Percentiles rank a stretch among this genome's conserved stretches.
Evolutionary conservation across 148 eudicot species (phyloP).

Genomic region (Amaranthus cruentus): DNA sequence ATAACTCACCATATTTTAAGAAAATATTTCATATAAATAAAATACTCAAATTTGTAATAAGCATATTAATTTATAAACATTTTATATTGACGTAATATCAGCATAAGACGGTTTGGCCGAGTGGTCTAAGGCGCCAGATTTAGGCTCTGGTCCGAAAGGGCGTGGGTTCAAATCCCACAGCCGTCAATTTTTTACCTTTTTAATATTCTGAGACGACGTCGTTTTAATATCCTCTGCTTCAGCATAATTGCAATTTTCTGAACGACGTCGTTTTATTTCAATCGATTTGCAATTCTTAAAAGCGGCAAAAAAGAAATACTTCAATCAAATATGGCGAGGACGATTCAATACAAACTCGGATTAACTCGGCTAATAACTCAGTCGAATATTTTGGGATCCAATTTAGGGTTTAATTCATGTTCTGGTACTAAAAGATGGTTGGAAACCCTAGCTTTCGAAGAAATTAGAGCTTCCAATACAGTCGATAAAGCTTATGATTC

Average conservation of each 20-base stretch:
- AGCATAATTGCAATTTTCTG: too few relatives aligned
- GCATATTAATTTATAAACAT: too few relatives aligned
- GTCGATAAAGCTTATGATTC: conserved; percentile 34
- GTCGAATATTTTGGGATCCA: conserved; percentile 1
- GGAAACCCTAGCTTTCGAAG: conserved; percentile 83
- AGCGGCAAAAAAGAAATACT: neutral
- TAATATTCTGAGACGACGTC: conserved; percentile 57
- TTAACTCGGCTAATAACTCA: conserved; percentile 26
- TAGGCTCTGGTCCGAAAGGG: conserved; percentile 68
- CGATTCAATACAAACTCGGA: conserved; percentile 36
- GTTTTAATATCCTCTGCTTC: conserved; percentile 76
- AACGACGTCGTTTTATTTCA: conserved; percentile 13
- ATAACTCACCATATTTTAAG: too few relatives aligned
- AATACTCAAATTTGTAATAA: too few relatives aligned
- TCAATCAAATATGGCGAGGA: conserved; percentile 35
- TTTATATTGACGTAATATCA: too few relatives aligned
- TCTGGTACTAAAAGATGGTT: conserved; percentile 28
- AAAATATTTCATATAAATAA: too few relatives aligned
- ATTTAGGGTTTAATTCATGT: conserved; percentile 6
- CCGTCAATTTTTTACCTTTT: conserved; percentile 23
- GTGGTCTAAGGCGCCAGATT: conserved; percentile 69
- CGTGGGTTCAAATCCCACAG: conserved; percentile 66
- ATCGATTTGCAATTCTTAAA: neutral
- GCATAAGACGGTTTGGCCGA: conserved; percentile 50
- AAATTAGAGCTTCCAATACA: conserved; percentile 37